These are phyloP conservation scores for Cladosporium phlei DNA, from an alignment of 2,329 filamentous ascomycete genomes.

Conservation along the genomic window DNA sequence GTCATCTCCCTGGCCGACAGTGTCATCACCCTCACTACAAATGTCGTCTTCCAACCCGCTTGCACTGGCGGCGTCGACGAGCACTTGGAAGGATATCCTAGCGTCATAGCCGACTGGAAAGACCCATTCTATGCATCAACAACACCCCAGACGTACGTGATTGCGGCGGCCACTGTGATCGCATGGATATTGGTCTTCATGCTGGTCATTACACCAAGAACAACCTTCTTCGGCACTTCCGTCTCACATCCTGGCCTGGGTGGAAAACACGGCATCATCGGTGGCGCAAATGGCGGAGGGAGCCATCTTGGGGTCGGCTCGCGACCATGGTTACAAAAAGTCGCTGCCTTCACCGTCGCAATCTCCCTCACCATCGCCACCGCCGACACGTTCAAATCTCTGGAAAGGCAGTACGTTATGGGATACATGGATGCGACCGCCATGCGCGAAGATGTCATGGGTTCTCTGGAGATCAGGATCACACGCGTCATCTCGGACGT, in stretches of 20 bases:
- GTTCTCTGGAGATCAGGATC: slow-evolving; percentile 78
- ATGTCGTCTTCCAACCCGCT: slow-evolving; percentile 56
- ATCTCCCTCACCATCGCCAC: slow-evolving; percentile 92
- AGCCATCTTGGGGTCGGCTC: slow-evolving; percentile 81
- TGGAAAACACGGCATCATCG: slow-evolving; percentile 79
- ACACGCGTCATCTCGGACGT: slow-evolving; percentile 92
- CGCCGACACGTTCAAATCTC: slow-evolving; percentile 81
- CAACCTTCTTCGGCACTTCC: slow-evolving; percentile 77
- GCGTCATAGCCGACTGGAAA: slow-evolving; percentile 60
- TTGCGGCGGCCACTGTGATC: slow-evolving; percentile 84
- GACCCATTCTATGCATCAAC: slow-evolving; percentile 93
- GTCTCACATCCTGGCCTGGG: slow-evolving; percentile 41
- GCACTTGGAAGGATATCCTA: slow-evolving; percentile 36
- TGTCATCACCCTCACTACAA: slow-evolving; percentile 55
- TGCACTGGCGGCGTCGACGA: slow-evolving; percentile 45
- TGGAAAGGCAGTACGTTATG: slow-evolving; percentile 71
- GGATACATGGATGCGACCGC: slow-evolving; percentile 75
- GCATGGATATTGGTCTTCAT: slow-evolving; percentile 91
- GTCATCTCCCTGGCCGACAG: slow-evolving; percentile 50
- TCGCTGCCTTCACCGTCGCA: slow-evolving; percentile 59
- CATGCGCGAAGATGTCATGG: slow-evolving; percentile 74
- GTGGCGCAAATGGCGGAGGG: slow-evolving; percentile 61
- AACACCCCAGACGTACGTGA: slow-evolving; percentile 87
- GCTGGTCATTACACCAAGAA: slow-evolving; percentile 89
- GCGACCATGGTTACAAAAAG: slow-evolving; percentile 83